phyloP scores from a whole-genome alignment of 176 grass and related monocot genomes.

The barley (Hordeum vulgare) region MorexV3_pseudomolecules_assembly NC_058523.1:37886639-37887138 shows the following conservation, averaged over 20 bases:
- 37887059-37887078: neutral
- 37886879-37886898: neutral
- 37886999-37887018: neutral
- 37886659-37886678: too few relatives aligned
- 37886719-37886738: too few relatives aligned
- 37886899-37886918: neutral
- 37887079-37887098: neutral
- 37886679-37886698: too few relatives aligned
- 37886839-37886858: neutral
- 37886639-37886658: too few relatives aligned
- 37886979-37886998: neutral
- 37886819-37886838: neutral
- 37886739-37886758: too few relatives aligned
- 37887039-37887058: neutral
- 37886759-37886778: neutral
- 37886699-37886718: too few relatives aligned
- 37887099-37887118: neutral
- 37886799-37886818: too few relatives aligned
- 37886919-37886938: neutral
- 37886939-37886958: neutral
- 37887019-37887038: neutral
- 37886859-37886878: neutral
- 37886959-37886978: neutral
- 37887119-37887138: neutral
- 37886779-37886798: neutral